A percentile compares a stretch with the other conserved stretches of the same genome.
Evolutionary conservation across 1,284 basidiomycete genomes (phyloP).

Genomic region (Ustilago curta): DNA sequence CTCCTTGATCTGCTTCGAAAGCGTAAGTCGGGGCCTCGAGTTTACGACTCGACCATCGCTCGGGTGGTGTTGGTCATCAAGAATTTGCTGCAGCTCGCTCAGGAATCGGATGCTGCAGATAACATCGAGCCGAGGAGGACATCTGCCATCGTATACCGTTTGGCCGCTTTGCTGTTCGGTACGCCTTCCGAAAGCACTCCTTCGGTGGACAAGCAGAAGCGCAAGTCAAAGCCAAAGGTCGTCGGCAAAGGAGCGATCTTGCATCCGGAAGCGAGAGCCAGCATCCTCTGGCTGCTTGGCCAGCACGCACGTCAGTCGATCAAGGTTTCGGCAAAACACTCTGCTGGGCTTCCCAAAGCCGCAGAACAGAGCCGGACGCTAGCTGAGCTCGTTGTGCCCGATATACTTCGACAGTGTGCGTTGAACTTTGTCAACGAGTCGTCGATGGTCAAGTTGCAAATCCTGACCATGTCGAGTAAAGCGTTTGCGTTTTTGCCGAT

Average conservation of each 20-base stretch:
- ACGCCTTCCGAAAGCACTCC: conserved; percentile 13
- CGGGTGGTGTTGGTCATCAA: conserved; percentile 44
- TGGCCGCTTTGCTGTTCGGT: conserved; percentile 57
- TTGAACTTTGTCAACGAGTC: conserved; percentile 62
- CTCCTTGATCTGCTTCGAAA: conserved; percentile 38
- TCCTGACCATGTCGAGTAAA: conserved; percentile 63
- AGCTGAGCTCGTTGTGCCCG: conserved; percentile 58
- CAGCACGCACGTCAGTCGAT: conserved; percentile 52
- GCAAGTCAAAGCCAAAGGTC: conserved; percentile 37
- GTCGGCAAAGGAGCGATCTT: conserved; percentile 55
- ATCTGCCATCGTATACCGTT: conserved; percentile 46
- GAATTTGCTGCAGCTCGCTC: conserved; percentile 30
- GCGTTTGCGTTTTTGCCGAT: conserved; percentile 47
- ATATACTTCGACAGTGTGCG: conserved; percentile 62
- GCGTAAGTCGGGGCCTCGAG: conserved; percentile 20
- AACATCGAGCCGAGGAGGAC: conserved; percentile 15
- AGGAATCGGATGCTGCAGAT: not conserved
- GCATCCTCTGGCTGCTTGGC: conserved; percentile 65
- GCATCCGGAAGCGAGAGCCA: conserved; percentile 48
- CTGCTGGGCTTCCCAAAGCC: not conserved
- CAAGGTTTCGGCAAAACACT: conserved; percentile 9
- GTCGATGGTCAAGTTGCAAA: conserved; percentile 50
- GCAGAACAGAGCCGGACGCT: conserved; percentile 35
- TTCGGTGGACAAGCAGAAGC: conserved; percentile 16
- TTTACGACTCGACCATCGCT: conserved; percentile 31